Conservation (phyloP, 441 rosid genomes). For the Gossypium trilobum region DNA sequence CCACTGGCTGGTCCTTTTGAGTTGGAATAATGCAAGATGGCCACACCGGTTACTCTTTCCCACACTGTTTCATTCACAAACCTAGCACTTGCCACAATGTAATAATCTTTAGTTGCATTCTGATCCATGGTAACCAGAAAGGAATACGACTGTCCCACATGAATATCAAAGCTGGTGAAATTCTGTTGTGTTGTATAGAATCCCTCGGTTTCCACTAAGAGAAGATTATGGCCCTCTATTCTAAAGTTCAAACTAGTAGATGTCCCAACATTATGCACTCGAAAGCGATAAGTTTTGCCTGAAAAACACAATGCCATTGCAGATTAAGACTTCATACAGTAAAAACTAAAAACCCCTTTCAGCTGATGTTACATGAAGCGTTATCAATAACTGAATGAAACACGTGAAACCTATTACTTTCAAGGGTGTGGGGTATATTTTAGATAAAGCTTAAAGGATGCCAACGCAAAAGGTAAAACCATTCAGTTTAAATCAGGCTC, state of each 20-base stretch:
- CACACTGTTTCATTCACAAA: constrained; percentile 79
- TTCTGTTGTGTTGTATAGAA: constrained; percentile 56
- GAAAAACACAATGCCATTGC: constrained; percentile 20
- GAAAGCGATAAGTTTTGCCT: constrained; percentile 79
- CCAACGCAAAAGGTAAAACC: background rate
- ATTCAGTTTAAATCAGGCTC: background rate
- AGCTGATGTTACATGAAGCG: background rate
- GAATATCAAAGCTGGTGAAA: constrained; percentile 65
- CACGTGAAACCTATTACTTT: background rate
- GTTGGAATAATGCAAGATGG: constrained; percentile 78
- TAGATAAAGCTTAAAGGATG: background rate
- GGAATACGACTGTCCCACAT: constrained; percentile 83
- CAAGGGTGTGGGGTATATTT: too few species aligned
- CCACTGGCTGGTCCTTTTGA: constrained; percentile 74
- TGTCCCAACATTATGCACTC: constrained; percentile 77
- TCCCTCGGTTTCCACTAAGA: constrained; percentile 79
- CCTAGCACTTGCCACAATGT: constrained; percentile 88
- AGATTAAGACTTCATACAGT: background rate
- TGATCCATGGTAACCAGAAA: constrained; percentile 89
- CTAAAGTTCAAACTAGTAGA: constrained; percentile 84
- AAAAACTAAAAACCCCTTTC: background rate
- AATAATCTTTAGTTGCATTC: constrained; percentile 68
- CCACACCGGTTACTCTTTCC: constrained; percentile 88
- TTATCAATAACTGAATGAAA: background rate
- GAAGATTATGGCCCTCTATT: constrained; percentile 80